Base-by-base conservation (phyloP, 1,284 basidiomycete genomes). In the Hemileccinum hortonii region DNA sequence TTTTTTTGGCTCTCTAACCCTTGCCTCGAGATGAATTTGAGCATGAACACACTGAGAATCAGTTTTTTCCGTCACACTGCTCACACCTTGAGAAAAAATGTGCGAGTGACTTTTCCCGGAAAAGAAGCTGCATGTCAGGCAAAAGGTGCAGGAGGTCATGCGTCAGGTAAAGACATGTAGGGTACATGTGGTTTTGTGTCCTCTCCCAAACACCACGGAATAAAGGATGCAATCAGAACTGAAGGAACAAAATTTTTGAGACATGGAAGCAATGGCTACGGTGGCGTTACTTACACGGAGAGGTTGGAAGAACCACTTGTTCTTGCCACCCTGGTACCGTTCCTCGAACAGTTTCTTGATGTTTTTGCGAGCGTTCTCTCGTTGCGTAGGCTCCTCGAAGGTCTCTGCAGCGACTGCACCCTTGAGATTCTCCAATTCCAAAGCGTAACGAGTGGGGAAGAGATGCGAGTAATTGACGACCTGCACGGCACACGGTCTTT, bases 291-390 rank as follows among this genome's bases (percentile, higher is more conserved):
- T 63, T 71, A 91, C 90, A 65, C 85, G 82, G 55, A 92, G 82
- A 55, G 84, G 69, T 60, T 84, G 81, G 84, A 93, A 92, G 83
- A 94, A 96, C 94, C 94, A 96, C 74, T 87, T 87, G 85, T 95
- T 96, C 83, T 94, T 93, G 57, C 94, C 94, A 55, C 80, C 77
- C 53, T 81, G 79, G 84, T 97, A 96, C 58, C 92, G 80, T 69
- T 97, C 93, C 84, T 97, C 94, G 56, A 98, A 77, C 70, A 91
- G 73, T 78, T 96, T 96, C 84, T 96, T 97, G 74, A 97, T 86
- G 63, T 80, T 86, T 84, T 98, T 98, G 82, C 96, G 97, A 54
- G 93, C 82, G 64, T 95, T 86, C 76, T 93, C 90, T 63, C 94
- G 86, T 73, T 94, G 90, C 65, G 92, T 82, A 44, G 90, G 89